These are phyloP conservation scores for Phlegmacium glaucopus DNA, from an alignment of 768 basidiomycete genomes.

Conservation along the genomic window DNA sequence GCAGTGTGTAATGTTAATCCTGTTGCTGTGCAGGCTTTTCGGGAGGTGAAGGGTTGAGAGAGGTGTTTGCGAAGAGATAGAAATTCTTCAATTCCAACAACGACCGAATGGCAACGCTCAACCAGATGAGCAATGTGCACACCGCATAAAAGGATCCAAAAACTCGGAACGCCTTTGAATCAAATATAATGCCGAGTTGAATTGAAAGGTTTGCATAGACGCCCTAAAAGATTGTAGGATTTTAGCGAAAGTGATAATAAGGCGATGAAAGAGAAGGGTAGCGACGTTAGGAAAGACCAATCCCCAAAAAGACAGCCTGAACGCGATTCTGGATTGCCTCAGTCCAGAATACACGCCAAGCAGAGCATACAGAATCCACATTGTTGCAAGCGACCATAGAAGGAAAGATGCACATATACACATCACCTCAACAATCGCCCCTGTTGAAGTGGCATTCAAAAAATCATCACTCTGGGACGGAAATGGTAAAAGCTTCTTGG, in stretches of 20 bases:
- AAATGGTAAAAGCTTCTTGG: constrained; percentile 34
- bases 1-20: too few species aligned
- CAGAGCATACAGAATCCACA: constrained; percentile 59
- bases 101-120: too few species aligned
- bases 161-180: too few species aligned
- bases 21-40: too few species aligned
- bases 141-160: too few species aligned
- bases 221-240: constrained; percentile 10
- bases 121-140: too few species aligned
- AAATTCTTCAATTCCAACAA: too few species aligned
- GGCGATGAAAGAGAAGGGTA: neutral
- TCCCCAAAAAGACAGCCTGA: constrained; percentile 62
- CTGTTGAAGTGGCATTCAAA: constrained; percentile 28
- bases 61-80: too few species aligned
- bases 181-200: too few species aligned
- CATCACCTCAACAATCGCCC: constrained; percentile 37
- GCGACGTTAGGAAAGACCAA: constrained; percentile 66
- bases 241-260: neutral
- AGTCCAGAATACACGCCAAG: constrained; percentile 44
- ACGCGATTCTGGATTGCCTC: constrained; percentile 40
- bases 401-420: constrained; percentile 47
- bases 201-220: constrained; percentile 5
- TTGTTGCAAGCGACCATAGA: constrained; percentile 60
- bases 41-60: too few species aligned
- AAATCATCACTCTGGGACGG: constrained; percentile 29